A percentile compares a stretch with the other conserved stretches of the same genome.
Conservation (phyloP, 768 basidiomycete species). For the Mrakia hoshinonis region DNA sequence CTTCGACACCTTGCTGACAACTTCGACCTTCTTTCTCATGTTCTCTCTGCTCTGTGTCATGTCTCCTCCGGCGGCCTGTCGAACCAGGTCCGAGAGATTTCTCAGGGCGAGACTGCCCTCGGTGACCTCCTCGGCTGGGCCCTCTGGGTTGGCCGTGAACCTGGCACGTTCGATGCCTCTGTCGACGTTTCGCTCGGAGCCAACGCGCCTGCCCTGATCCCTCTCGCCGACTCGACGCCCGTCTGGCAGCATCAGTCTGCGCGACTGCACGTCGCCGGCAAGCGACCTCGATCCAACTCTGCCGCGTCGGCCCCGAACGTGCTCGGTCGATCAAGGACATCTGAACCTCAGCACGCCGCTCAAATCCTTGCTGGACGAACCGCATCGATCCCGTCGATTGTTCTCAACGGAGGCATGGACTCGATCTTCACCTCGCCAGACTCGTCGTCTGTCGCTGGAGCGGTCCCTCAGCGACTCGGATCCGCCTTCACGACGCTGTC, state of each 20-base stretch:
- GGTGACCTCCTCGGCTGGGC: constrained; percentile 80
- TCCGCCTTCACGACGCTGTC: background rate
- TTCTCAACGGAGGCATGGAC: background rate
- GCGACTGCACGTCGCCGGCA: background rate
- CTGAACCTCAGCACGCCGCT: constrained; percentile 4
- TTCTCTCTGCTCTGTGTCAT: background rate
- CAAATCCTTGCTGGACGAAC: background rate
- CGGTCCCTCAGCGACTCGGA: background rate
- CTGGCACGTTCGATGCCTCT: background rate
- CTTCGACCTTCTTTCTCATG: background rate
- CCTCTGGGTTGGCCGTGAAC: constrained; percentile 67
- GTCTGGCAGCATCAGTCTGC: background rate
- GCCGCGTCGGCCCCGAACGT: background rate
- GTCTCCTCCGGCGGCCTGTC: background rate
- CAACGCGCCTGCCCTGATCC: constrained; percentile 15
- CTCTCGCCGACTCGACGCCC: background rate
- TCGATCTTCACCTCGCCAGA: background rate
- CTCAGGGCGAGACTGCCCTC: constrained; percentile 77
- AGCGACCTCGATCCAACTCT: background rate
- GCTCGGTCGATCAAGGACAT: background rate
- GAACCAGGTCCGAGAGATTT: constrained; percentile 52
- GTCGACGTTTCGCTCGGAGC: background rate
- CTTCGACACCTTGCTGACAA: background rate
- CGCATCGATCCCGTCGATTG: background rate
- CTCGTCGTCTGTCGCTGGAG: background rate